A percentile compares a stretch with the other conserved stretches of the same genome.
Conservation (phyloP, 2,329 filamentous ascomycete species). For the Epichloe sylvatica region DNA sequence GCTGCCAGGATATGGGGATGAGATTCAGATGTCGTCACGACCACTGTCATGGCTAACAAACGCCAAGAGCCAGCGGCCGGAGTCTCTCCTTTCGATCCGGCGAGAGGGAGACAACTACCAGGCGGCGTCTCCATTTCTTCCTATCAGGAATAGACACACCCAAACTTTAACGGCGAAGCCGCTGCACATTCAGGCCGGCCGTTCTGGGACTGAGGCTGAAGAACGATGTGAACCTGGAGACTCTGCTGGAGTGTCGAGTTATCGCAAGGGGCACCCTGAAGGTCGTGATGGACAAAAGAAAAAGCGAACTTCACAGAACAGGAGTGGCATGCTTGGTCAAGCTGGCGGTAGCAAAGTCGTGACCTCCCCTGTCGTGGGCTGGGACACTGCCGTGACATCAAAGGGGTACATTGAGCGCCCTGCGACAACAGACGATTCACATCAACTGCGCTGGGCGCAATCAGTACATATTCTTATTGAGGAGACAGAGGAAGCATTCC, state of each 20-base stretch:
- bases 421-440: background rate
- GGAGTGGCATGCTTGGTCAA: background rate
- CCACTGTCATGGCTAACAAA: slow-evolving; percentile 11
- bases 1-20: background rate
- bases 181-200: background rate
- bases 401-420: slow-evolving; percentile 2
- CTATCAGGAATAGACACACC: background rate
- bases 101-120: slow-evolving; percentile 26
- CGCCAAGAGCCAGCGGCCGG: slow-evolving; percentile 9
- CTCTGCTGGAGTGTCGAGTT: background rate
- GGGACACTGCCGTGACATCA: background rate
- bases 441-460: slow-evolving; percentile 16
- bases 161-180: background rate
- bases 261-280: background rate
- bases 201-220: background rate
- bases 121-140: background rate
- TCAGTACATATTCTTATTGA: slow-evolving; percentile 32
- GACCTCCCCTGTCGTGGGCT: slow-evolving; percentile 2
- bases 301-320: background rate
- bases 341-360: background rate
- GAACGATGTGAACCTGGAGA: background rate
- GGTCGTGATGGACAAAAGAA: background rate
- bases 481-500: slow-evolving; percentile 37
- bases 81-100: slow-evolving; percentile 17
- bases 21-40: background rate